Evolutionary conservation across 768 basidiomycete species (phyloP).

Genomic region (Calocybe indica): DNA sequence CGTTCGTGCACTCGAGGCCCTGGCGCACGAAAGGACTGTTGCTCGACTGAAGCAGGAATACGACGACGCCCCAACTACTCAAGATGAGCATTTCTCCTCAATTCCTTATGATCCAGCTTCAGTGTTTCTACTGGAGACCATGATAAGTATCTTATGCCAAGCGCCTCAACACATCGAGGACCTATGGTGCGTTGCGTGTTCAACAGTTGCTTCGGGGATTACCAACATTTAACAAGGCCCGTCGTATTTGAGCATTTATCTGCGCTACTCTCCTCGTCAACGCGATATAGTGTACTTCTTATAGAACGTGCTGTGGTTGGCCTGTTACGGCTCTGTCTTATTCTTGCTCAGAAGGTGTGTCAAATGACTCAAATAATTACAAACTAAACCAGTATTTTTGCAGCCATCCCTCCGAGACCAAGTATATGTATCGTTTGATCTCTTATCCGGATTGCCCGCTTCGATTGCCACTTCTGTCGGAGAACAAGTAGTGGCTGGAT

Average conservation of each 20-base stretch:
- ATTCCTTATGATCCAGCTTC: conserved; percentile 94
- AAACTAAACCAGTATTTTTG: not conserved
- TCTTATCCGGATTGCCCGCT: conserved; percentile 75
- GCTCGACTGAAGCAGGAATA: conserved; percentile 65
- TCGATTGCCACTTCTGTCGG: conserved; percentile 77
- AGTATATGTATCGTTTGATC: conserved; percentile 89
- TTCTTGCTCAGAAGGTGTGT: conserved; percentile 73
- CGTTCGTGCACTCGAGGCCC: conserved; percentile 78
- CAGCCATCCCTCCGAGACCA: conserved; percentile 87
- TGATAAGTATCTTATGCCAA: conserved; percentile 84
- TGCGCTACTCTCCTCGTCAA: conserved; percentile 66
- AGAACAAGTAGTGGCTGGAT: conserved; percentile 85
- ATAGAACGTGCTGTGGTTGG: conserved; percentile 93
- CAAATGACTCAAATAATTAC: not conserved
- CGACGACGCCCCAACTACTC: conserved; percentile 45
- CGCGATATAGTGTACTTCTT: conserved; percentile 82
- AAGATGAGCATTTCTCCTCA: conserved; percentile 42
- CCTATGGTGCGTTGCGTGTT: conserved; percentile 61
- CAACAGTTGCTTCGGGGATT: not conserved
- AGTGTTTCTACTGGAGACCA: conserved; percentile 89
- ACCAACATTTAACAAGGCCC: conserved; percentile 53
- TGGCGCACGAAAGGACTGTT: conserved; percentile 89
- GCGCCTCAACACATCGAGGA: conserved; percentile 78
- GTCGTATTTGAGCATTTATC: conserved; percentile 92
- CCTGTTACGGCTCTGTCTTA: conserved; percentile 75